A percentile compares a stretch with the other conserved stretches of the same genome.
Evolutionary conservation across 495 filamentous ascomycete genomes (phyloP).

Genomic region (Tuber brumale): DNA sequence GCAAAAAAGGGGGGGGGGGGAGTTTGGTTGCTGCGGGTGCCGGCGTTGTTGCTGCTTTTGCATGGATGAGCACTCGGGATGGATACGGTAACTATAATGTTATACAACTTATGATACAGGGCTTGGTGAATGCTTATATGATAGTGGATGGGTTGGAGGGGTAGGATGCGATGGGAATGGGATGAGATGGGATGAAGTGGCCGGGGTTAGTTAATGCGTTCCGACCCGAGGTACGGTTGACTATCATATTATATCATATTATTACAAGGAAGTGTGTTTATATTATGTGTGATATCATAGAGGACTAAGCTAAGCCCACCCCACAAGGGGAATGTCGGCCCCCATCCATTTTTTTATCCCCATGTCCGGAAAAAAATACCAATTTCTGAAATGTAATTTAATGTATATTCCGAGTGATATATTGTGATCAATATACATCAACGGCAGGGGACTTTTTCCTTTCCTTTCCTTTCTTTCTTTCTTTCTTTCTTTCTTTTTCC

Average conservation of each 20-base stretch:
- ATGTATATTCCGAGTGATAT: neutral
- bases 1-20: too few relatives aligned
- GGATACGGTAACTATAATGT: neutral
- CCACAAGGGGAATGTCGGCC: neutral
- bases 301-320: neutral
- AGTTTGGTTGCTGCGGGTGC: neutral
- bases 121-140: too few relatives aligned
- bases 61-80: neutral
- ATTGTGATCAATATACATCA: neutral
- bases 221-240: neutral
- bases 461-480: neutral
- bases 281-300: too few relatives aligned
- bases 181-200: neutral
- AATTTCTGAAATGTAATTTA: neutral
- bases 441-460: neutral
- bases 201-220: neutral
- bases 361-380: neutral
- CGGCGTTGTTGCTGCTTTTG: neutral
- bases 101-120: too few relatives aligned
- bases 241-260: neutral
- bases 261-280: neutral
- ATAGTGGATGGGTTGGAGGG: neutral
- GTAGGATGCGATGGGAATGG: neutral
- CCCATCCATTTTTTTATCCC: neutral
- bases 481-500: neutral